phyloP scores from a whole-genome alignment of 2,329 filamentous ascomycete genomes.

The Triangularia verruculosa region DNA sequence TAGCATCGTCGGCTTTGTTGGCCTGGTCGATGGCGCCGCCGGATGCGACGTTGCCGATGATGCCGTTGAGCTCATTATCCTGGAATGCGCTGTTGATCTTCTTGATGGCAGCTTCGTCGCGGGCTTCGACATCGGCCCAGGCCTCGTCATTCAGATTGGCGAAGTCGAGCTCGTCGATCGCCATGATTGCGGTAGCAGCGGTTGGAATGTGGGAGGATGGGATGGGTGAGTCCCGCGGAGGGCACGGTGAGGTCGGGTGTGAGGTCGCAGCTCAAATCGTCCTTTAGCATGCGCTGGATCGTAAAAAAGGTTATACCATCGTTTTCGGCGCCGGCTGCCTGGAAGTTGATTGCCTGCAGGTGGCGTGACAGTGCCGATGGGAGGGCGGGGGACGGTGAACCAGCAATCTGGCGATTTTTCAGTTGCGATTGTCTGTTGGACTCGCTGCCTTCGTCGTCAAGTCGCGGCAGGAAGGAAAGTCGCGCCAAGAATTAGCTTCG shows the following conservation, averaged over 20 bases:
- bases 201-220: not conserved
- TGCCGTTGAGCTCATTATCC: conserved; percentile 44
- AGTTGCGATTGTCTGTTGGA: not conserved
- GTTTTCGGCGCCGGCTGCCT: not conserved
- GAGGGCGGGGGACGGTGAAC: not conserved
- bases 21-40: conserved; percentile 54
- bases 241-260: not conserved
- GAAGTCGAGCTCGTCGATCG: conserved; percentile 19
- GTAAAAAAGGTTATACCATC: not conserved
- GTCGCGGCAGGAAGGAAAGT: conserved; percentile 4
- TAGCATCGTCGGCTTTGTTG: conserved; percentile 87
- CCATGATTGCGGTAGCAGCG: not conserved
- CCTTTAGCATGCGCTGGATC: not conserved
- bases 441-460: not conserved
- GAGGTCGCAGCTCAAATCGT: not conserved
- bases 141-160: conserved; percentile 21
- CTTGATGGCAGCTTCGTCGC: conserved; percentile 25
- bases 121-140: conserved; percentile 27
- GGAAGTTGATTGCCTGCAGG: not conserved
- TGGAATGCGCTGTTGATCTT: conserved; percentile 16
- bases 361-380: not conserved
- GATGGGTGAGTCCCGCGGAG: not conserved
- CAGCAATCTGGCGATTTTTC: not conserved
- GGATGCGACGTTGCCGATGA: conserved; percentile 36
- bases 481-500: conserved; percentile 5